phyloP scores from a whole-genome alignment of 78 protist genomes.

The Neovahlkampfia damariscottae region DNA sequence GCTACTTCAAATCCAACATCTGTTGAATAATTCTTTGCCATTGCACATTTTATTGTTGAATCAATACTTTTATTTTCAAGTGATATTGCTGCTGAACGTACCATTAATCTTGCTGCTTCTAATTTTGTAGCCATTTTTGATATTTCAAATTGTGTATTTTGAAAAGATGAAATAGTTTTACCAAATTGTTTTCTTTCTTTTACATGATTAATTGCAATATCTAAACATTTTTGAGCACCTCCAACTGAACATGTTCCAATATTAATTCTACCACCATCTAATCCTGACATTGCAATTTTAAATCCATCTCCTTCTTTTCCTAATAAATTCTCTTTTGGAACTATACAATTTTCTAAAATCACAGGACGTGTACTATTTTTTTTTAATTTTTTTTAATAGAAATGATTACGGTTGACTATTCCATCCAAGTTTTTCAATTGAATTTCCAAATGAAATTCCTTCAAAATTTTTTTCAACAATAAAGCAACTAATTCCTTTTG shows the following conservation, averaged over 20 bases:
- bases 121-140: slow-evolving; percentile 73
- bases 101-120: slow-evolving; percentile 57
- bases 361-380: slow-evolving; percentile 68
- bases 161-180: slow-evolving; percentile 39
- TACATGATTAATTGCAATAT: slow-evolving; percentile 39
- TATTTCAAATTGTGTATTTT: slow-evolving; percentile 60
- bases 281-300: slow-evolving; percentile 82
- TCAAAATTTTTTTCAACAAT: slow-evolving; percentile 58
- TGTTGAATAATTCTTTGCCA: slow-evolving; percentile 78
- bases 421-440: slow-evolving; percentile 74
- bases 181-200: slow-evolving; percentile 69
- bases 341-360: slow-evolving; percentile 55
- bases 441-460: slow-evolving; percentile 70
- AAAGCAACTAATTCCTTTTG: slow-evolving; percentile 71
- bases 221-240: slow-evolving; percentile 60
- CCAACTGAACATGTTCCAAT: slow-evolving; percentile 73
- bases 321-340: slow-evolving; percentile 58
- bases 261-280: slow-evolving; percentile 81
- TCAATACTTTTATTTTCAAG: slow-evolving; percentile 26
- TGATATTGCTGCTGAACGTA: slow-evolving; percentile 42
- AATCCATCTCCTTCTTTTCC: slow-evolving; percentile 87
- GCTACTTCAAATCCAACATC: slow-evolving; percentile 45
- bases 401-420: slow-evolving; percentile 54
- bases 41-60: slow-evolving; percentile 57
- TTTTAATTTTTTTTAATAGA: no score